phyloP scores from a whole-genome alignment of 2,329 filamentous ascomycete genomes.

The Paraphaeosphaeria sporulosa region DNA sequence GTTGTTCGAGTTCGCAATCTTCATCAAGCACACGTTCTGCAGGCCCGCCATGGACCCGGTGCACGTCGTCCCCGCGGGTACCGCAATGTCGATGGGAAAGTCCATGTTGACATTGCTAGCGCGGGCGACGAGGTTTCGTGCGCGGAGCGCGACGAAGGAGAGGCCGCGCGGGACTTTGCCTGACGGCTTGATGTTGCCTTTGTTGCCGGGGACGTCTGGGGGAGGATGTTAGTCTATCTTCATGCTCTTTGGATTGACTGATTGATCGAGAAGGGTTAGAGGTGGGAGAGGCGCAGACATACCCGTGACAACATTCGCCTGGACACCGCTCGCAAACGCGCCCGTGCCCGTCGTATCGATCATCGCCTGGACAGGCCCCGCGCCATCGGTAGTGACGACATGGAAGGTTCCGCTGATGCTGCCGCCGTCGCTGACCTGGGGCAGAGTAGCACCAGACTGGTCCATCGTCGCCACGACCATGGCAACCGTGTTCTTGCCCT shows the following conservation, averaged over 20 bases:
- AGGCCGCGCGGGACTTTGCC: constrained; percentile 21
- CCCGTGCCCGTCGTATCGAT: constrained; percentile 67
- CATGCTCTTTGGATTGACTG: neutral
- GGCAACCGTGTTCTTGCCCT: constrained; percentile 48
- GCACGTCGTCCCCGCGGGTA: constrained; percentile 62
- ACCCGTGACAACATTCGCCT: constrained; percentile 22
- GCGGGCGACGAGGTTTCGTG: constrained; percentile 19
- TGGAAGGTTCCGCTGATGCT: constrained; percentile 66
- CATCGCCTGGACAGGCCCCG: constrained; percentile 67
- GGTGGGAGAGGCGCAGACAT: neutral
- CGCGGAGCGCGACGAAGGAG: constrained; percentile 12
- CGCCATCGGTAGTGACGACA: constrained; percentile 70
- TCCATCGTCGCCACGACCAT: constrained; percentile 53
- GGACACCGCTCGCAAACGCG: constrained; percentile 26
- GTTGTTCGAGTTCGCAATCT: constrained; percentile 28
- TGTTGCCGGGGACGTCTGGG: constrained; percentile 26
- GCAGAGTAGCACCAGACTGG: constrained; percentile 61
- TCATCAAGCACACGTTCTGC: constrained; percentile 59
- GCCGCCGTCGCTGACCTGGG: constrained; percentile 65
- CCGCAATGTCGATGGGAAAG: constrained; percentile 38
- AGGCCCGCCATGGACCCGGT: constrained; percentile 64
- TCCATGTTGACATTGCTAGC: constrained; percentile 26
- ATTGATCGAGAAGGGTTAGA: neutral
- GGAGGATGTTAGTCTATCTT: too few species aligned
- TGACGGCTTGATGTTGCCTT: constrained; percentile 25